phyloP scores from a whole-genome alignment of 1,139 yeast species.

The Meyerozyma elateridarum region DNA sequence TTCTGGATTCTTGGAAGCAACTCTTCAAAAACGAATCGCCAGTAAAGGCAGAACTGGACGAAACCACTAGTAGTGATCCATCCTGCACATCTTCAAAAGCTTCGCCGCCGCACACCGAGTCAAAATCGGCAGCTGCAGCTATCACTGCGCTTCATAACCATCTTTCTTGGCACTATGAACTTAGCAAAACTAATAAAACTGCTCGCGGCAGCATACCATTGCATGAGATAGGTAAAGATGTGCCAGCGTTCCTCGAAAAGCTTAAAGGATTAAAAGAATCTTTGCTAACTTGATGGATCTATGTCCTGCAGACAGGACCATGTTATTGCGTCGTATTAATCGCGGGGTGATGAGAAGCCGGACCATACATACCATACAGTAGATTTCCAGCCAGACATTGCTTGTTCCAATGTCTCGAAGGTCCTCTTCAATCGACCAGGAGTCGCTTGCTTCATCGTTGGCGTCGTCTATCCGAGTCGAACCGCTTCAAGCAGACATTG shows the following conservation, averaged over 20 bases:
- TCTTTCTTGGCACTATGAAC: conserved; percentile 15
- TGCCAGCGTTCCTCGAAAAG: conserved; percentile 11
- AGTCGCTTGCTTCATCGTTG: background rate
- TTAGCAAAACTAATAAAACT: conserved; percentile 16
- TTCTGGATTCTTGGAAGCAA: conserved; percentile 23
- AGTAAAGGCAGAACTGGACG: background rate
- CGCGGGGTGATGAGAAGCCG: too few relatives aligned
- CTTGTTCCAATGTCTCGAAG: background rate
- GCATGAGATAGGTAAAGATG: conserved; percentile 15
- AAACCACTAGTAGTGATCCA: background rate
- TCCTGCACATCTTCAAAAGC: too few relatives aligned
- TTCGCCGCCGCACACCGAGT: too few relatives aligned
- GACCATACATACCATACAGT: too few relatives aligned
- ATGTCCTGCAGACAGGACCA: too few relatives aligned
- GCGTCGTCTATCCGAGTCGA: background rate
- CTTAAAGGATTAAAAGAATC: too few relatives aligned
- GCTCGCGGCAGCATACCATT: conserved; percentile 19
- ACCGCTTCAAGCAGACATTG: background rate
- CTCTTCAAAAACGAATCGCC: too few relatives aligned
- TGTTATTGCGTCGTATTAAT: too few relatives aligned
- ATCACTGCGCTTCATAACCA: conserved; percentile 12
- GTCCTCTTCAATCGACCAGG: background rate
- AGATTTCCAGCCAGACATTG: too few relatives aligned
- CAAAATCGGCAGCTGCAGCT: too few relatives aligned
- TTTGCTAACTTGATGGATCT: too few relatives aligned